Evolutionary conservation across 2,329 filamentous ascomycete species (phyloP), one percentile per base, ranked within the genome.

Genomic region (Cladosporium sp.): DNA sequence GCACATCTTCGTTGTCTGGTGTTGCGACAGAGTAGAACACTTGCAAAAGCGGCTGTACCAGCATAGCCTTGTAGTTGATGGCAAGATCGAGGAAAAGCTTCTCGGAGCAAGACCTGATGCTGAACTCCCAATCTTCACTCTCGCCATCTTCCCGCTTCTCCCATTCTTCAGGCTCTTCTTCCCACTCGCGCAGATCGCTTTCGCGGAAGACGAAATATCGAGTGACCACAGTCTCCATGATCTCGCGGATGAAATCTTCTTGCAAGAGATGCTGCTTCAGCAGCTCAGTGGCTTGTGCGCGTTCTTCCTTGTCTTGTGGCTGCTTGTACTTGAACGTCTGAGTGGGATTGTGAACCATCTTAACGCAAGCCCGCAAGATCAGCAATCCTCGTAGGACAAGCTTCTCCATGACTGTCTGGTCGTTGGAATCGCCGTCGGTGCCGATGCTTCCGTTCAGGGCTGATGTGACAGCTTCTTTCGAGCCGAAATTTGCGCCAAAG

Each of bases 131-230:
- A 1, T 87, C 88, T 59, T 89, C 88, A 30, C 87, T 84, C 53
- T 88, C 82, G 54, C 85, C 87, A 62, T 95, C 89, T 72, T 96
- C 90, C 61, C 86, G 84, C 57, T 88, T 85, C 68, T 96, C 92
- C 91, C 93, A 99, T 48, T 95, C 90, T 67, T 99, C 89, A 0
- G 92, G 89, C 52, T 96, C 90, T 63, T 95, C 86, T 43, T 95
- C 86, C 93, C 93, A 99, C 52, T 89, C 86, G 55, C 89, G 84
- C 1, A 97, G 79, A 68, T 99, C 93, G 45, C 83, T 83, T 53
- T 86, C 81, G 29, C 89, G 83, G 67, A 97, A 93, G 32, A 93
- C 80, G 65, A 99, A 93, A 58, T 96, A 89, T 60, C 86, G 85
- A 1, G 87, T 89, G 45, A 99, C 88, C 50, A 96, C 83, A 11